Conservation (phyloP, 2,329 filamentous ascomycete species). For the Akanthomyces dipterigenus region DNA sequence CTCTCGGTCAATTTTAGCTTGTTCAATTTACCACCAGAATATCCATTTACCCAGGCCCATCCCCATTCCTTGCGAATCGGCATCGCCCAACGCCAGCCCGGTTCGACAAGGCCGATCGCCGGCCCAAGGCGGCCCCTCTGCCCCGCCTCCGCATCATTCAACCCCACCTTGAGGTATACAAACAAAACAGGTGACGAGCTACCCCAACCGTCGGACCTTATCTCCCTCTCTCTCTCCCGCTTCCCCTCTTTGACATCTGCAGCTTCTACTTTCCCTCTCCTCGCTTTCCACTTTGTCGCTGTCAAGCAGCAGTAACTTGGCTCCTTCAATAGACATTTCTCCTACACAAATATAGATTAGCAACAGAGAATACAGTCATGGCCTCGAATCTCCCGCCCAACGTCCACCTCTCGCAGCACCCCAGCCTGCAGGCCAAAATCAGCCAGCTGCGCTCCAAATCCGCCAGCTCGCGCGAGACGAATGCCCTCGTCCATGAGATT, state of each 20-base stretch:
- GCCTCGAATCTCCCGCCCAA: slow-evolving; percentile 42
- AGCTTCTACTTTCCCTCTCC: not conserved
- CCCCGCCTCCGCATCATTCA: not conserved
- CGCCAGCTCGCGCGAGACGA: slow-evolving; percentile 68
- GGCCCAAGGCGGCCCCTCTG: not conserved
- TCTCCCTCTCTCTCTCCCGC: not conserved
- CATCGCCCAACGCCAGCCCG: no score
- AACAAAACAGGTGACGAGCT: not conserved
- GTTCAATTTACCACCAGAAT: no score
- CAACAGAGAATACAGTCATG: not conserved
- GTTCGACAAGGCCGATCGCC: no score
- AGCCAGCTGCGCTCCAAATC: slow-evolving; percentile 74
- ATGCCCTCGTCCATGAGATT: slow-evolving; percentile 79
- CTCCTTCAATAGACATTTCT: not conserved
- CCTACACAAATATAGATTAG: not conserved
- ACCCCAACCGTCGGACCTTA: not conserved
- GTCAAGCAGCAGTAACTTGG: not conserved
- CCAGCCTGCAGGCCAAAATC: slow-evolving; percentile 81
- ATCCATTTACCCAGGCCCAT: no score
- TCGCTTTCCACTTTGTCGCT: not conserved
- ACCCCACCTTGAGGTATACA: not conserved
- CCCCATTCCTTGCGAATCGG: no score
- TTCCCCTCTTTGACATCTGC: not conserved
- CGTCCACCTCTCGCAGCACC: slow-evolving; percentile 76
- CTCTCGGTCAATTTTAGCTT: no score